Base-by-base conservation (phyloP, 106 monocot species). In the Apostasia shenzhenica region DNA sequence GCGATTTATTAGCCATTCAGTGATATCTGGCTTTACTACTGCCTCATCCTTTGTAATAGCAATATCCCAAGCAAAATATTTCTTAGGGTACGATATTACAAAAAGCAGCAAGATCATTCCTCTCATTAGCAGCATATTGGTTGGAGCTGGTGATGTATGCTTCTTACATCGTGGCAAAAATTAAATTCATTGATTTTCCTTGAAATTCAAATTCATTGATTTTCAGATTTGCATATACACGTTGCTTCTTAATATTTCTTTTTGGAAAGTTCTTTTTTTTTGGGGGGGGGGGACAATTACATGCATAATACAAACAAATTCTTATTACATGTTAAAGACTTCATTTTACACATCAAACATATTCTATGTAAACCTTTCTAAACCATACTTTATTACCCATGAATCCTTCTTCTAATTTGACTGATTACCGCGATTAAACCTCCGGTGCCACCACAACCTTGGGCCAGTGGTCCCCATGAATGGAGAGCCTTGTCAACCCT, bases 1-100 rank as follows among this genome's bases (percentile, higher is more conserved):
- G 44, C 92, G 99, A 48, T 99, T 99, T 69, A 80, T 99, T 55
- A 99, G 99, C 68, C 99, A 93, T 59, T 90, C 99, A 63, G 99
- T 99, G 63, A 99, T 99, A 67, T 99, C 99, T 70, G 99, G 99
- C 11, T 99, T 99, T 71, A 92, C 89, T 54, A 90, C 99, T 69
- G 83, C 99, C 72, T 99, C 99, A 41, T 84, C 99, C 41, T 83
- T 99, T 77, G 89, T 93, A 39, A 99, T 99, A 74, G 92, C 80
- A 40, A 72, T 99, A 59, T 99, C 99, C 42, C 99, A 99, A 78
- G 80, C 81, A 45, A 99, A 99, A 74, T 99, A 99, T 64, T 99
- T 99, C 66, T 77, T 99, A 68, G 99, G 93, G 10, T 99, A 99
- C 66, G 76, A 55, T 45, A 66, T 99, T 61, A 82, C 64, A 55